A percentile compares a stretch with the other conserved stretches of the same genome.
These are phyloP conservation scores for Myriosclerotinia curreyana DNA, from an alignment of 2,329 filamentous ascomycete genomes.

Conservation along the genomic window DNA sequence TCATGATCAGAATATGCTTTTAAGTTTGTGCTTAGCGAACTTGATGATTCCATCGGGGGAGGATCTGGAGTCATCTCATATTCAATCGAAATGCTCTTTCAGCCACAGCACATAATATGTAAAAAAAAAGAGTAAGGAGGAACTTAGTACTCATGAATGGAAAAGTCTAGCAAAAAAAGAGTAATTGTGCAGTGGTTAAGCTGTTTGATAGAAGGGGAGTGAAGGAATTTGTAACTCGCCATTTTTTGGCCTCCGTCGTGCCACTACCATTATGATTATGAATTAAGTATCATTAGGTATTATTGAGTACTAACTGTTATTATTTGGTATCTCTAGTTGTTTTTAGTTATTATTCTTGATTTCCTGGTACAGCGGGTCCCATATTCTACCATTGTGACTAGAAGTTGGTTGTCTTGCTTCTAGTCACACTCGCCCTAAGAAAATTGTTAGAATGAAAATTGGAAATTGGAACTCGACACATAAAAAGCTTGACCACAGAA, in stretches of 20 bases:
- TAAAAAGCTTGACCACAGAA: slow-evolving; percentile 8
- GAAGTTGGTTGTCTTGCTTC: background rate
- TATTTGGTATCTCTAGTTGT: no score
- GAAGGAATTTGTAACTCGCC: background rate
- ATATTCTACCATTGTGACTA: background rate
- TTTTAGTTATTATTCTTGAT: background rate
- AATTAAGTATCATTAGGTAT: no score
- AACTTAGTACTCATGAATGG: fast-evolving
- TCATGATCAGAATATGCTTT: background rate
- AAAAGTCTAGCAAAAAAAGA: background rate
- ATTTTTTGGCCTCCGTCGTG: background rate
- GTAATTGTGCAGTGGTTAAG: slow-evolving; percentile 6
- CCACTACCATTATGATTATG: background rate
- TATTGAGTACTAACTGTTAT: no score
- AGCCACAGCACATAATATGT: background rate
- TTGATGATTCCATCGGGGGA: background rate
- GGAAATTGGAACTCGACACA: background rate
- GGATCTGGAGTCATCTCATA: background rate
- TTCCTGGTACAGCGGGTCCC: background rate
- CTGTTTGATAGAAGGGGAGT: background rate
- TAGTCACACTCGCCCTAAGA: background rate
- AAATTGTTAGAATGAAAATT: background rate
- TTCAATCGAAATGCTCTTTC: background rate
- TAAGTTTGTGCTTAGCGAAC: background rate
- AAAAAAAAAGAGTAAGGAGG: background rate